Percentiles rank a stretch among this genome's conserved stretches.
Conservation (phyloP, 2,329 filamentous ascomycete species). For the Trichocomaceae sp. region DNA sequence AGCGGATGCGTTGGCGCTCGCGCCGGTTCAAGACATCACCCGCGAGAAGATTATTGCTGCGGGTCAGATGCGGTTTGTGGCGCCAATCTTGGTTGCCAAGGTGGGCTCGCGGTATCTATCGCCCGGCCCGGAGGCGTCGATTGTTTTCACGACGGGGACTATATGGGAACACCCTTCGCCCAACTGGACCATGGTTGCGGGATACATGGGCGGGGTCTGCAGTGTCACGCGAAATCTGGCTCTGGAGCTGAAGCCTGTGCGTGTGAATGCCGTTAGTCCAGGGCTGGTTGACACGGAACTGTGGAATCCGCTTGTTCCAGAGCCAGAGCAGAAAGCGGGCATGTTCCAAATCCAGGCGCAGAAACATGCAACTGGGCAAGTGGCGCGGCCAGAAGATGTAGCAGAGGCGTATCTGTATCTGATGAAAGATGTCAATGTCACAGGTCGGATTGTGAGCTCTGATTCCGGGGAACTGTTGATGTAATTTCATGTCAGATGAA, state of each 20-base stretch:
- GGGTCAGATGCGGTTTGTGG: conserved; percentile 27
- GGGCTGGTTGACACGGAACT: conserved; percentile 39
- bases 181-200: conserved; percentile 18
- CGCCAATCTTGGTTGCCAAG: conserved; percentile 36
- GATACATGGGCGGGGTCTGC: conserved; percentile 15
- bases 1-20: conserved; percentile 30
- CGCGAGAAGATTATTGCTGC: conserved; percentile 16
- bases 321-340: conserved; percentile 1
- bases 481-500: neutral
- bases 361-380: neutral
- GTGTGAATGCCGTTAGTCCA: conserved; percentile 39
- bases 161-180: conserved; percentile 11
- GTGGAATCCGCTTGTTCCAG: conserved; percentile 20
- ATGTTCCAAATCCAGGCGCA: conserved; percentile 15
- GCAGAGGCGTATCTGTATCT: conserved; percentile 41
- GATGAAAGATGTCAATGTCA: conserved; percentile 29
- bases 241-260: conserved; percentile 37
- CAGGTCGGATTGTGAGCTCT: neutral
- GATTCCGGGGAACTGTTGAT: neutral
- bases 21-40: conserved; percentile 24
- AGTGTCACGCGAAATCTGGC: conserved; percentile 31
- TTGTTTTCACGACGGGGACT: conserved; percentile 38
- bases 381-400: conserved; percentile 29
- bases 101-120: conserved; percentile 32
- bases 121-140: conserved; percentile 22